phyloP scores from a whole-genome alignment of 2,329 filamentous ascomycete species.

The Colletotrichum zoysiae region DNA sequence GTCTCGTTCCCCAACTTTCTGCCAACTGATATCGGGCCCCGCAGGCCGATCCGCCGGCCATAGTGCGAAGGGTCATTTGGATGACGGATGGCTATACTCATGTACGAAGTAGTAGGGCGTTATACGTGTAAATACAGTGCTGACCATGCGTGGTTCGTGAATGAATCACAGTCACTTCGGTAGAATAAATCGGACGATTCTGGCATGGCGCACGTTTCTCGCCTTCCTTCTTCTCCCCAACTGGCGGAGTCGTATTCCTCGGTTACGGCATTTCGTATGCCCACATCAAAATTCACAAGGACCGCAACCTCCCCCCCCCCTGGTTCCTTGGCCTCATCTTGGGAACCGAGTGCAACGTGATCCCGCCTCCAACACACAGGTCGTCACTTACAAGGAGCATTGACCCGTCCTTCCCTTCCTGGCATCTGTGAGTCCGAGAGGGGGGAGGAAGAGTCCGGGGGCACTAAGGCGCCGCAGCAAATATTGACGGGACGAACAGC shows the following conservation, averaged over 20 bases:
- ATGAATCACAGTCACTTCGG: no score
- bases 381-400: no score
- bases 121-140: no score
- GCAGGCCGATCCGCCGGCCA: constrained; percentile 30
- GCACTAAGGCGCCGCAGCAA: background rate
- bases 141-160: background rate
- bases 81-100: background rate
- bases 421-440: background rate
- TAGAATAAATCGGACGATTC: background rate
- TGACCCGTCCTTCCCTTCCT: constrained; percentile 13
- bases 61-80: background rate
- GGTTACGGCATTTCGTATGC: background rate
- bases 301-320: constrained; percentile 1
- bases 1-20: constrained; percentile 13
- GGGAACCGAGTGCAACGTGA: constrained; percentile 13
- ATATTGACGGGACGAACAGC: constrained; percentile 10
- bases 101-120: no score
- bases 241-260: constrained; percentile 14
- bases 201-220: background rate
- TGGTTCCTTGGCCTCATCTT: constrained; percentile 27
- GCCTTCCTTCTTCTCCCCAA: background rate
- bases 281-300: constrained; percentile 22
- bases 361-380: background rate
- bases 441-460: background rate
- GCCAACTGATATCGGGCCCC: background rate